These are phyloP conservation scores for Globisporangium middletonii DNA, from an alignment of 352 stramenopile species.

Conservation along the genomic window DNA sequence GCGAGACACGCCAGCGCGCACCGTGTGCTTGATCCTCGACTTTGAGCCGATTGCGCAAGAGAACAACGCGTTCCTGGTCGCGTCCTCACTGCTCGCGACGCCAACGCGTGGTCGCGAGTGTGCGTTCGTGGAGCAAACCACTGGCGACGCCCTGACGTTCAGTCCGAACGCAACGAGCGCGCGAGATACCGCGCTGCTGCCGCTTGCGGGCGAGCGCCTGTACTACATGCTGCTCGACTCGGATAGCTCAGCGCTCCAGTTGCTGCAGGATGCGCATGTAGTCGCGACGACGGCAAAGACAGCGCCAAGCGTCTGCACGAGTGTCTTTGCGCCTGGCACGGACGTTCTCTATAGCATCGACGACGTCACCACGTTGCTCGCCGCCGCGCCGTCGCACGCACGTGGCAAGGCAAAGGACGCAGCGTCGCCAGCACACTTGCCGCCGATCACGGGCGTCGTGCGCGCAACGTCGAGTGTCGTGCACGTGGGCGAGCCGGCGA, in stretches of 20 bases:
- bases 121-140: background rate
- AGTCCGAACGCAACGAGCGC: slow-evolving; percentile 21
- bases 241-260: slow-evolving; percentile 48
- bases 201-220: slow-evolving; percentile 30
- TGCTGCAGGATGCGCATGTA: slow-evolving; percentile 1
- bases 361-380: slow-evolving; percentile 5
- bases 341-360: slow-evolving; percentile 19
- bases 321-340: slow-evolving; percentile 17
- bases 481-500: slow-evolving; percentile 33
- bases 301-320: slow-evolving; percentile 14
- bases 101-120: background rate
- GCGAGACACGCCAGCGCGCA: background rate
- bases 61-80: slow-evolving; percentile 2
- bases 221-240: slow-evolving; percentile 57
- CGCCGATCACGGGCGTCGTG: slow-evolving; percentile 45
- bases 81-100: background rate
- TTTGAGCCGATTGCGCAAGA: slow-evolving; percentile 4
- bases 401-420: background rate
- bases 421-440: background rate
- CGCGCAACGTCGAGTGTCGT: slow-evolving; percentile 50
- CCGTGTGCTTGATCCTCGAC: slow-evolving; percentile 19
- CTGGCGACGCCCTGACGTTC: slow-evolving; percentile 26
- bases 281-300: background rate
- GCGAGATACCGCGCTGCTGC: slow-evolving; percentile 33
- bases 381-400: background rate